Percentiles rank a stretch among this genome's conserved stretches.
phyloP scores from a whole-genome alignment of 495 filamentous ascomycete genomes.

The Xylaria sp. region DNA sequence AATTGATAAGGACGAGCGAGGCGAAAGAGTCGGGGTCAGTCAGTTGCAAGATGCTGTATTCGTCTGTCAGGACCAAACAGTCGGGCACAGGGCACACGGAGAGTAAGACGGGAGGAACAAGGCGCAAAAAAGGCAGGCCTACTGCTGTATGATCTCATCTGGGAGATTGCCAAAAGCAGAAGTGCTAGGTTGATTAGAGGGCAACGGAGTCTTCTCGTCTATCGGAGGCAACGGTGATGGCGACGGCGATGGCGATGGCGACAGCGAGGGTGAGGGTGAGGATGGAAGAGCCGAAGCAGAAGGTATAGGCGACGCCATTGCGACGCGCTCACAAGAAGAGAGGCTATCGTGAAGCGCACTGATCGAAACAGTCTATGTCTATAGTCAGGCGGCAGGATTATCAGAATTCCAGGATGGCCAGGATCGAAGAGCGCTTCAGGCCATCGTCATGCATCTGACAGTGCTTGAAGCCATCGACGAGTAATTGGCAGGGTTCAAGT shows the following conservation, averaged over 20 bases:
- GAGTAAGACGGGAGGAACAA: neutral
- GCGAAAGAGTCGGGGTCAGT: conserved; percentile 82
- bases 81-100: neutral
- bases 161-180: conserved; percentile 54
- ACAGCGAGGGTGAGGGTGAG: conserved; percentile 1
- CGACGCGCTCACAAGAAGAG: conserved; percentile 7
- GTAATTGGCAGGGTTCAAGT: neutral
- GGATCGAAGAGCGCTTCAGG: conserved; percentile 9
- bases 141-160: conserved; percentile 61
- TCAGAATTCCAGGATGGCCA: conserved; percentile 5
- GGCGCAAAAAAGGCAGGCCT: conserved; percentile 26
- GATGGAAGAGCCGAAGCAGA: conserved; percentile 1
- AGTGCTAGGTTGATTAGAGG: conserved; percentile 29
- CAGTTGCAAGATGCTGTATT: conserved; percentile 72
- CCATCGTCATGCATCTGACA: conserved; percentile 2
- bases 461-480: conserved; percentile 12
- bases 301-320: conserved; percentile 20
- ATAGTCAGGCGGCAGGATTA: conserved; percentile 1
- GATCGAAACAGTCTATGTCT: neutral
- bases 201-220: conserved; percentile 41
- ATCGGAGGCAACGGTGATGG: conserved; percentile 25
- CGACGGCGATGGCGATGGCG: conserved; percentile 23
- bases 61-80: conserved; percentile 19
- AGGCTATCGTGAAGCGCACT: neutral
- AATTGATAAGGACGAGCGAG: conserved; percentile 80